A percentile compares a stretch with the other conserved stretches of the same genome.
Conservation (phyloP, 192 early-diverging fungal species). For the Oehlia diaphana region DNA sequence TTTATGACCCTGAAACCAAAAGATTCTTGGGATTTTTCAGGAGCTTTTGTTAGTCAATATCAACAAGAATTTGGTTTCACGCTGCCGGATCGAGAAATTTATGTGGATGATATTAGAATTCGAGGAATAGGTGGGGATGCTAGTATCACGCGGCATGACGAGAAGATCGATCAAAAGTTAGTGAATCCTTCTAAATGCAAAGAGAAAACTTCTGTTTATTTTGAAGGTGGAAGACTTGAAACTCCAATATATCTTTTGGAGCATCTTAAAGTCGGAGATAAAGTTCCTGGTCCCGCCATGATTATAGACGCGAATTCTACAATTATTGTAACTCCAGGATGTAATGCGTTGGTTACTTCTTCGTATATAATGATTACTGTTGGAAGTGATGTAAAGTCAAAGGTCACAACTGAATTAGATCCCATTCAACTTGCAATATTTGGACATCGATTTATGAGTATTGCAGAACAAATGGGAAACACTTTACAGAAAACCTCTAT, state of each 20-base stretch:
- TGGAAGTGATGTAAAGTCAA: slow-evolving; percentile 41
- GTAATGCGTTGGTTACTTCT: slow-evolving; percentile 72
- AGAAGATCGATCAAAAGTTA: slow-evolving; percentile 31
- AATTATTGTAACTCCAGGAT: slow-evolving; percentile 83
- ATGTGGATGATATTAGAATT: slow-evolving; percentile 91
- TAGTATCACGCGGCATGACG: slow-evolving; percentile 37
- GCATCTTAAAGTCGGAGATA: slow-evolving; percentile 62
- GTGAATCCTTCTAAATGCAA: slow-evolving; percentile 41
- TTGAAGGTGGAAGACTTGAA: slow-evolving; percentile 63
- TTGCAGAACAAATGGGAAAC: slow-evolving; percentile 97
- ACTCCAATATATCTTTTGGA: slow-evolving; percentile 75
- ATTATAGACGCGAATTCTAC: slow-evolving; percentile 89
- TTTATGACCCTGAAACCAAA: slow-evolving; percentile 83
- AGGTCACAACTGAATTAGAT: slow-evolving; percentile 64
- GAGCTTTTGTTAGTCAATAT: slow-evolving; percentile 74
- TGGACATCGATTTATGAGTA: slow-evolving; percentile 95
- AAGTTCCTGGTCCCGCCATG: slow-evolving; percentile 83
- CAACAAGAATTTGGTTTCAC: slow-evolving; percentile 94
- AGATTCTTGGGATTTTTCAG: slow-evolving; percentile 63
- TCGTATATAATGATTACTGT: slow-evolving; percentile 61
- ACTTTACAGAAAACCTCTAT: slow-evolving; percentile 94
- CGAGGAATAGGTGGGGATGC: slow-evolving; percentile 73
- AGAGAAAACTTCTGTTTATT: slow-evolving; percentile 67
- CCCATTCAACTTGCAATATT: slow-evolving; percentile 92
- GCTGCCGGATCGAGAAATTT: slow-evolving; percentile 76